Conservation (phyloP, 2,329 filamentous ascomycete species). For the Pseudogymnoascus sp. region DNA sequence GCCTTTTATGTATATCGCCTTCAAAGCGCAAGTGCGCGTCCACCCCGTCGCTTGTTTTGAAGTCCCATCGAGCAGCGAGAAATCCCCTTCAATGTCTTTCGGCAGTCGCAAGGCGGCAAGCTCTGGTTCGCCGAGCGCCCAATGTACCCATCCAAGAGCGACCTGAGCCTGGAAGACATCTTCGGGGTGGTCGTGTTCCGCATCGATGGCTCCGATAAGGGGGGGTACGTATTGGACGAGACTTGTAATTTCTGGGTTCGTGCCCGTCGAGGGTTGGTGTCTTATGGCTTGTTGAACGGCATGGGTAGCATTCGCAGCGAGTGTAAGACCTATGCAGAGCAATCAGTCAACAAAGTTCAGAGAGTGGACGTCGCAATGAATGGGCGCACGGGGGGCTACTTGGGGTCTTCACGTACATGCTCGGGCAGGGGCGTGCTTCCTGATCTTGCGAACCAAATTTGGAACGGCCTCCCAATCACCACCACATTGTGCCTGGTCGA, state of each 20-base stretch:
- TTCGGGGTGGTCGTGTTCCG: conserved; percentile 45
- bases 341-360: conserved; percentile 15
- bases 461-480: conserved; percentile 81
- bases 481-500: conserved; percentile 82
- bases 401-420: conserved; percentile 54
- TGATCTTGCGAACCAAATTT: conserved; percentile 85
- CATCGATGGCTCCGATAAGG: conserved; percentile 50
- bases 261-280: conserved; percentile 14
- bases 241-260: conserved; percentile 20
- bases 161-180: conserved; percentile 72
- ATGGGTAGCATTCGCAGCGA: conserved; percentile 63
- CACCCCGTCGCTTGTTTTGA: conserved; percentile 55
- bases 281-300: conserved; percentile 50
- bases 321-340: conserved; percentile 51
- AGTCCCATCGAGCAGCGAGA: conserved; percentile 45
- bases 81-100: conserved; percentile 49
- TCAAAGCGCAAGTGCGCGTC: conserved; percentile 76
- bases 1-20: conserved; percentile 71
- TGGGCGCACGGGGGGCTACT: conserved; percentile 14
- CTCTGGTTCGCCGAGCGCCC: conserved; percentile 63
- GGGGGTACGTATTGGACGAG: conserved; percentile 27
- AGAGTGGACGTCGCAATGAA: conserved; percentile 9
- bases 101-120: conserved; percentile 57
- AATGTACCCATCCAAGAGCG: conserved; percentile 80
- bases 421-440: conserved; percentile 83